Percentiles rank a stretch among this genome's conserved stretches.
phyloP scores from a whole-genome alignment of 140 eudicot species.

The Ambrosia hybrid region DNA sequence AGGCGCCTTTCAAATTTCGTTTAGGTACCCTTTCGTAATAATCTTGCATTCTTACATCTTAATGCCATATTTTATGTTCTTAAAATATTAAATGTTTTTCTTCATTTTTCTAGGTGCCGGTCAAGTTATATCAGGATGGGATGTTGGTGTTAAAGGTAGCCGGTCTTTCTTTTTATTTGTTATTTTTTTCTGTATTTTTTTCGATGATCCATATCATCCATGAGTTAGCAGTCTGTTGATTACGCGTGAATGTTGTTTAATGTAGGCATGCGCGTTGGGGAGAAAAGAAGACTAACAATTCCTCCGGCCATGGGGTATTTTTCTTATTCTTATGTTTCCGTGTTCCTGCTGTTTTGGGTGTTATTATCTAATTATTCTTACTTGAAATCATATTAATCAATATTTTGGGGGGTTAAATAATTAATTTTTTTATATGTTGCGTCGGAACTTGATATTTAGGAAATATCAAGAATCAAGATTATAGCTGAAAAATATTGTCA shows the following conservation, averaged over 20 bases:
- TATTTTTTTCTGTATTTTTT: background rate
- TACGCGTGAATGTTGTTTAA: background rate
- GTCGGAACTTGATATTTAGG: no score
- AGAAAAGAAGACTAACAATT: slow-evolving; percentile 90
- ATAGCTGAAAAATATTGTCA: no score
- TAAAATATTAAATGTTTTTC: background rate
- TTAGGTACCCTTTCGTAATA: slow-evolving; percentile 46
- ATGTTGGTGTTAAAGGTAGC: slow-evolving; percentile 88
- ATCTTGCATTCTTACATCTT: background rate
- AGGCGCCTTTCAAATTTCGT: slow-evolving; percentile 81
- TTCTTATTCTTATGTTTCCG: background rate
- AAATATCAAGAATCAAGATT: no score
- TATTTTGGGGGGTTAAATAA: no score
- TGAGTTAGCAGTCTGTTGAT: background rate
- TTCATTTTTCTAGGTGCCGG: slow-evolving; percentile 56
- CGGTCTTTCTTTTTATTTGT: background rate
- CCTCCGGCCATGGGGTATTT: slow-evolving; percentile 98
- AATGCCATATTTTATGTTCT: background rate
- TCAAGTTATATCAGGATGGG: slow-evolving; percentile 95
- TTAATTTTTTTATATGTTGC: no score
- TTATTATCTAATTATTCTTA: no score
- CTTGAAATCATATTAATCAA: no score
- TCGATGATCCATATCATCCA: no score
- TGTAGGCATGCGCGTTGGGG: slow-evolving; percentile 96
- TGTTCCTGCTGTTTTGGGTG: background rate